A percentile compares a stretch with the other conserved stretches of the same genome.
These are phyloP conservation scores for Albugo laibachii DNA, from an alignment of 352 stramenopile genomes.

Conservation along the genomic window DNA sequence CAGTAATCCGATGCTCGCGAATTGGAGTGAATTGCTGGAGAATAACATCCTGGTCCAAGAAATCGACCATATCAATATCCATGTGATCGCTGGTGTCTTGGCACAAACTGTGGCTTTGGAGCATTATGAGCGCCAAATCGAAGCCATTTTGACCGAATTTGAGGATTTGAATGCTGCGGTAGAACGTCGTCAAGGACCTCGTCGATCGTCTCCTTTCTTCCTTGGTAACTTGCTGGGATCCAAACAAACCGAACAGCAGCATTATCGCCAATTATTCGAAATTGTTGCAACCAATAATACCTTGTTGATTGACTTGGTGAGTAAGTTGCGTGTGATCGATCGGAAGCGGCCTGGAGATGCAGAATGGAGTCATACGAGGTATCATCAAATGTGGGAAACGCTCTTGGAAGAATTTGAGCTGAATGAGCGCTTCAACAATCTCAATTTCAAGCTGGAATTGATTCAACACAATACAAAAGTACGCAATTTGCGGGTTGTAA, in stretches of 20 bases:
- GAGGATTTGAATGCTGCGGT: conserved; percentile 83
- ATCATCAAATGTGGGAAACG: conserved; percentile 83
- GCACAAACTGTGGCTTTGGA: conserved; percentile 91
- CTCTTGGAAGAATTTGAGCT: conserved; percentile 87
- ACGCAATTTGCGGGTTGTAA: background rate
- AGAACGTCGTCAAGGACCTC: conserved; percentile 41
- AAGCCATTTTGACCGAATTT: conserved; percentile 90
- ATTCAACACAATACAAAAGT: conserved; percentile 96
- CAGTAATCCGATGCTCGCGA: conserved; percentile 37
- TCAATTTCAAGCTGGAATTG: conserved; percentile 94
- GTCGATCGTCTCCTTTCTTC: conserved; percentile 17
- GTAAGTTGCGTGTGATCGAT: conserved; percentile 91
- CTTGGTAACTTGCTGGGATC: conserved; percentile 28
- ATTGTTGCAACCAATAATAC: conserved; percentile 93
- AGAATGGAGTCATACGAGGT: conserved; percentile 90
- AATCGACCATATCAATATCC: conserved; percentile 69
- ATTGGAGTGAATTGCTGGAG: conserved; percentile 64
- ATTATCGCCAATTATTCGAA: conserved; percentile 66
- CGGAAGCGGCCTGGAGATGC: conserved; percentile 80
- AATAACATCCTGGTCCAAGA: conserved; percentile 67
- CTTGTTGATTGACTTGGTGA: conserved; percentile 91
- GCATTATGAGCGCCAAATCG: conserved; percentile 90
- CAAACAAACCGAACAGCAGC: conserved; percentile 40
- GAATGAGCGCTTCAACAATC: conserved; percentile 86
- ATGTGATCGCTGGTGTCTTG: conserved; percentile 90